Conservation (phyloP, 2,329 filamentous ascomycete species). For the Drechslerella coelobrocha region DNA sequence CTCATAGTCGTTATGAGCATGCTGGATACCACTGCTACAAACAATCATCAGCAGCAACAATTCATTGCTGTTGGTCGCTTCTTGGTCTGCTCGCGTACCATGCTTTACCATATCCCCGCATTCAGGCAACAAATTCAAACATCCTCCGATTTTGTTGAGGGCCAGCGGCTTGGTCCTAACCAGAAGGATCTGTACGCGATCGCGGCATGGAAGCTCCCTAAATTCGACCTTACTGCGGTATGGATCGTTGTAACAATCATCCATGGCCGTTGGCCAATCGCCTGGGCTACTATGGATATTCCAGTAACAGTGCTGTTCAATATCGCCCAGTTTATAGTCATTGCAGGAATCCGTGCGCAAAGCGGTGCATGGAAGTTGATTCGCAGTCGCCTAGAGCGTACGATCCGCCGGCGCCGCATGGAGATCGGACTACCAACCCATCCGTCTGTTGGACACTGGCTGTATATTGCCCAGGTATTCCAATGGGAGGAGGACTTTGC, state of each 20-base stretch:
- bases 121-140: constrained; percentile 6
- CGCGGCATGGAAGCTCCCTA: constrained; percentile 16
- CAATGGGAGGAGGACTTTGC: constrained; percentile 14
- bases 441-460: constrained; percentile 20
- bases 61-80: constrained; percentile 14
- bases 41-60: neutral
- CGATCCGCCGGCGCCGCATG: constrained; percentile 10
- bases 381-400: neutral
- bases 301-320: constrained; percentile 12
- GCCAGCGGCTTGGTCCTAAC: neutral
- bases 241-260: constrained; percentile 34
- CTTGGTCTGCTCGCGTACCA: constrained; percentile 19
- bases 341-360: neutral
- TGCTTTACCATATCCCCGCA: constrained; percentile 5
- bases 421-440: constrained; percentile 17
- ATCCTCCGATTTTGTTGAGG: neutral
- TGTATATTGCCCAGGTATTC: constrained; percentile 25
- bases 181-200: neutral
- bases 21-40: neutral
- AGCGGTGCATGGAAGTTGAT: constrained; percentile 8
- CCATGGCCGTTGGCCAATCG: constrained; percentile 14
- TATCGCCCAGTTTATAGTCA: constrained; percentile 8
- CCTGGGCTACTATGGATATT: constrained; percentile 18
- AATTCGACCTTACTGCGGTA: constrained; percentile 5
- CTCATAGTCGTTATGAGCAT: constrained; percentile 12